phyloP scores from a whole-genome alignment of 2,329 filamentous ascomycete genomes.

The Fusarium sp. region DNA sequence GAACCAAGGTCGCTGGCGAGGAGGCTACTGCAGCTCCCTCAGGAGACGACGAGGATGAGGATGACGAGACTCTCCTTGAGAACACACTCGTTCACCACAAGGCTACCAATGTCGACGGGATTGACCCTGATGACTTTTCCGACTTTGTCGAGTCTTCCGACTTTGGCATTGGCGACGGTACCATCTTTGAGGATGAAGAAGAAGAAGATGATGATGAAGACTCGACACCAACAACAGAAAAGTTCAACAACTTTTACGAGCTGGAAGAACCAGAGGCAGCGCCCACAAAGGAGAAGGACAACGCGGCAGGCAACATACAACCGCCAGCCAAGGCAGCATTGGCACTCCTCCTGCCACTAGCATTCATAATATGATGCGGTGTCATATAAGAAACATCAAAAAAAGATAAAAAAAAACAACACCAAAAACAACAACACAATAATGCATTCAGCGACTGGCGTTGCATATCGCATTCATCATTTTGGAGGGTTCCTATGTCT shows the following conservation, averaged over 20 bases:
- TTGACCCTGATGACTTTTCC: neutral
- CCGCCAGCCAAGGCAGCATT: conserved; percentile 13
- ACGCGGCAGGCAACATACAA: conserved; percentile 4
- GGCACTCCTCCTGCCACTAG: conserved; percentile 27
- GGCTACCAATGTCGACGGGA: conserved; percentile 10
- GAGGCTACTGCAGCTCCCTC: conserved; percentile 18
- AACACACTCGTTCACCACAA: conserved; percentile 31
- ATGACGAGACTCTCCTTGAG: conserved; percentile 1
- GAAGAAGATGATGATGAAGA: neutral
- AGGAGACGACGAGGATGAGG: neutral
- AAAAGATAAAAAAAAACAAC: neutral
- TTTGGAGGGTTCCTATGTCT: conserved; percentile 11
- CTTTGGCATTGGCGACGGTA: conserved; percentile 5
- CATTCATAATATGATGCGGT: conserved; percentile 14
- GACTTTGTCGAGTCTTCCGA: conserved; percentile 14
- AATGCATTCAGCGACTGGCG: conserved; percentile 23
- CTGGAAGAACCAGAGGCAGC: conserved; percentile 11
- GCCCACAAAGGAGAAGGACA: conserved; percentile 12
- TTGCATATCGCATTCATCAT: conserved; percentile 13
- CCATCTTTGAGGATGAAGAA: neutral
- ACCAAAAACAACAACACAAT: neutral
- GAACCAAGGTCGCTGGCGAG: conserved; percentile 19
- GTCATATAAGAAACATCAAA: neutral
- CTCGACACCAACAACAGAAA: neutral
- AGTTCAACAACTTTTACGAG: conserved; percentile 17